phyloP scores from a whole-genome alignment of 2,329 filamentous ascomycete genomes.

The Xenoacremonium recifei region DNA sequence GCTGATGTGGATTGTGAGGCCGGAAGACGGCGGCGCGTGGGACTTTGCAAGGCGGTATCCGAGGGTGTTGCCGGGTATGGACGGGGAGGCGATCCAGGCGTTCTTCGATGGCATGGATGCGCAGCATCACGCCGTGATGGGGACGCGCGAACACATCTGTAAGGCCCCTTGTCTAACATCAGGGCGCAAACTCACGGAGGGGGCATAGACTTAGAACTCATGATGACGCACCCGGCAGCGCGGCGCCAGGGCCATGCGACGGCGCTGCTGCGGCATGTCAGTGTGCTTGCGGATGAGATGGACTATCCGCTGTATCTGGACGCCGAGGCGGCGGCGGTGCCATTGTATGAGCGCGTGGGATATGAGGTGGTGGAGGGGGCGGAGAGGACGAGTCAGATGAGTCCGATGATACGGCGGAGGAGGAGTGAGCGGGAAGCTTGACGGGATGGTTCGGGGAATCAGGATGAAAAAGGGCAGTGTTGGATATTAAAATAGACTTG shows the following conservation, averaged over 20 bases:
- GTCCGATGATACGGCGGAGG: constrained; percentile 14
- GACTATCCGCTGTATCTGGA: constrained; percentile 15
- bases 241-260: constrained; percentile 11
- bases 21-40: neutral
- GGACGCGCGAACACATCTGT: constrained; percentile 14
- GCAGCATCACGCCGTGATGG: constrained; percentile 14
- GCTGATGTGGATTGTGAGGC: neutral
- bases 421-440: neutral
- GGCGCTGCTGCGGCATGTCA: constrained; percentile 8
- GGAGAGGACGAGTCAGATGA: constrained; percentile 7
- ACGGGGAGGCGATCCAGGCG: constrained; percentile 6
- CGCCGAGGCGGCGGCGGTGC: constrained; percentile 10
- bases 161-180: too few relatives aligned
- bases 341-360: constrained; percentile 11
- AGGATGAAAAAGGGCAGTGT: neutral
- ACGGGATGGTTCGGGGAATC: neutral
- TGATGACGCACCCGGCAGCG: constrained; percentile 14
- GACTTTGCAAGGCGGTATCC: neutral
- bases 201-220: constrained; percentile 15
- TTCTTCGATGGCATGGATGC: constrained; percentile 15
- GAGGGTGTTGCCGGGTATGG: neutral
- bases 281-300: constrained; percentile 9
- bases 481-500: too few relatives aligned
- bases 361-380: constrained; percentile 7
- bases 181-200: too few relatives aligned